Evolutionary conservation across 441 rosid species (phyloP).

Genomic region (Erodium chrysanthum): DNA sequence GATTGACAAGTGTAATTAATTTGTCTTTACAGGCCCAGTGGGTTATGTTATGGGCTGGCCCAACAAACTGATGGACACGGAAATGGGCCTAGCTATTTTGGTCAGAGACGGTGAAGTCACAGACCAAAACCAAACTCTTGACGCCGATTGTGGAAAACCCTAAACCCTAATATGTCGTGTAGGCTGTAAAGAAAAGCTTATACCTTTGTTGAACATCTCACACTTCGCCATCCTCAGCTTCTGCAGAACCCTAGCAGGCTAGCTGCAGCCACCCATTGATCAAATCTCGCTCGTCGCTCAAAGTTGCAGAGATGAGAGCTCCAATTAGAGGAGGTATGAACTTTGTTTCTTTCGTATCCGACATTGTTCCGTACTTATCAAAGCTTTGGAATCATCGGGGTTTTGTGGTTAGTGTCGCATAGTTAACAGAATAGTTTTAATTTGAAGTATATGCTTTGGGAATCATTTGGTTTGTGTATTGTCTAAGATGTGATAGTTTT

Average conservation of each 20-base stretch:
- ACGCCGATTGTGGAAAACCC: constrained; percentile 1
- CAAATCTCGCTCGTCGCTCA: neutral
- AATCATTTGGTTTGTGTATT: neutral
- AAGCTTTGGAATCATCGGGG: neutral
- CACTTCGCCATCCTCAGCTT: neutral
- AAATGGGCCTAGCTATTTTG: neutral
- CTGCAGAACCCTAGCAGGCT: constrained; percentile 2
- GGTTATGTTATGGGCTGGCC: no score
- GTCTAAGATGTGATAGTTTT: neutral
- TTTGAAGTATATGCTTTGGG: neutral
- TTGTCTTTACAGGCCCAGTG: no score
- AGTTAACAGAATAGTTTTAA: neutral
- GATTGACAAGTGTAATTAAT: neutral
- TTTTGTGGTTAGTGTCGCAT: neutral
- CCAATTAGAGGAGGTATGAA: constrained; percentile 4
- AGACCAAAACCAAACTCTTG: neutral
- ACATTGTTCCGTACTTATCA: neutral
- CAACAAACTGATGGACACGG: neutral
- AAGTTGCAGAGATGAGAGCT: constrained; percentile 1
- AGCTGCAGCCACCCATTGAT: neutral
- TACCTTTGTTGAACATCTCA: neutral
- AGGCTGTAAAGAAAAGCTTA: neutral
- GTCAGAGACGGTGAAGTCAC: neutral
- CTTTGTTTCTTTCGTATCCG: neutral
- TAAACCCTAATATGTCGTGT: neutral